A percentile compares a stretch with the other conserved stretches of the same genome.
Evolutionary conservation across 2,329 filamentous ascomycete species (phyloP).

Genomic region (Calonectria leucothoes): DNA sequence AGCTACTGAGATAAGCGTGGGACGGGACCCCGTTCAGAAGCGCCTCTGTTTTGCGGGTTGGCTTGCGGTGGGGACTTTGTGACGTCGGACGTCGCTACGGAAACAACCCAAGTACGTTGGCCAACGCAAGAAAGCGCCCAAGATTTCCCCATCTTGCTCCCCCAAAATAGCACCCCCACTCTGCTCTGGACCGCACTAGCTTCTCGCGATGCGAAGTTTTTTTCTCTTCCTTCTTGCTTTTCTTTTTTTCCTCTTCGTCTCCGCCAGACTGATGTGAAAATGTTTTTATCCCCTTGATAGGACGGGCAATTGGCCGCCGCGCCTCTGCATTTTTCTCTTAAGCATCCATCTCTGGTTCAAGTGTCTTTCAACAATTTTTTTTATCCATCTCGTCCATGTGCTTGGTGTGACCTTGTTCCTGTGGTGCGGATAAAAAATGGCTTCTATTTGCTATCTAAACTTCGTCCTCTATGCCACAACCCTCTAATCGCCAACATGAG

Average conservation of each 20-base stretch:
- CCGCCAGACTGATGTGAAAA: conserved; percentile 21
- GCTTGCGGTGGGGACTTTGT: conserved; percentile 32
- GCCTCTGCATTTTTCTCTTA: background rate
- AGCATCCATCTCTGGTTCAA: conserved; percentile 2
- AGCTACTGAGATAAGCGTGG: background rate
- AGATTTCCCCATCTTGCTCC: background rate
- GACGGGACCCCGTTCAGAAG: background rate
- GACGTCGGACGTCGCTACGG: conserved; percentile 45
- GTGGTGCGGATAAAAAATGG: conserved; percentile 1
- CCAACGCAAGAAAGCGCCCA: background rate
- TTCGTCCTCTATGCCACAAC: background rate
- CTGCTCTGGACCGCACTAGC: conserved; percentile 10
- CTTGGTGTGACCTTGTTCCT: conserved; percentile 10
- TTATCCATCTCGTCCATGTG: background rate
- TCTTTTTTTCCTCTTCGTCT: background rate
- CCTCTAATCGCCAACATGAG: background rate
- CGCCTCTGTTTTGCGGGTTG: conserved; percentile 16
- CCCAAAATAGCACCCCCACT: conserved; percentile 14
- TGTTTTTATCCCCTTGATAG: conserved; percentile 11
- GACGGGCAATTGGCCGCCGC: background rate
- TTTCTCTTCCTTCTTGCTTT: conserved; percentile 4
- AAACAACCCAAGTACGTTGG: conserved; percentile 34
- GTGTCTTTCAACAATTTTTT: background rate
- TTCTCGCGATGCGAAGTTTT: conserved; percentile 1
- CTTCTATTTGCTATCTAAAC: background rate